Evolutionary conservation across 768 basidiomycete species (phyloP), one percentile per base, ranked within the genome.

Genomic region (Epithele typhae): DNA sequence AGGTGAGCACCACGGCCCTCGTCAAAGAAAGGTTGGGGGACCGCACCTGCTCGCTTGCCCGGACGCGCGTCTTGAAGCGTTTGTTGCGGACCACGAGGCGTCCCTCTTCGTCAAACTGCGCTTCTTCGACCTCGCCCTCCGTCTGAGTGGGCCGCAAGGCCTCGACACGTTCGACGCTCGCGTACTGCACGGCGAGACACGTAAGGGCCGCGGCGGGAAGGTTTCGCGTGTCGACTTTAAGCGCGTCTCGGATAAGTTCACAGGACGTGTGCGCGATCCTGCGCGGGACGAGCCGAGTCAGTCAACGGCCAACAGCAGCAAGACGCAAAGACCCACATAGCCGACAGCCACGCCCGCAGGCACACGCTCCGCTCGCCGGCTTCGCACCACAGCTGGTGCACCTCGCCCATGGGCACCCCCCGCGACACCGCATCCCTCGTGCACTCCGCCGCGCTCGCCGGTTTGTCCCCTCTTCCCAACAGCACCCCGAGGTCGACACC

Each of bases 51-150:
- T 56, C 43, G 42, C 68, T 65, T 37, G 48, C 37, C 17, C 72
- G 63, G 2, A 75, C 60, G 30, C 71, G 58, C 2, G 63, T 73
- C 41, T 71, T 75, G 59, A 65, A 77, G 2, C 72, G 64, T 3
- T 67, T 49, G 51, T 75, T 75, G 12, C 53, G 49, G 2, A 77
- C 37, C 10, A 57, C 46, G 15, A 69, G 34, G 3, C 53, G 55
- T 1, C 68, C 70, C 9, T 67, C 59, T 15, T 55, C 48, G 25
- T 51, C 56, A 5, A 59, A 10, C 14, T 47, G 49, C 9, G 61
- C 60, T 1, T 43, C 38, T 2, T 48, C 56, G 47, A 75, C 70
- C 33, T 75, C 72, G 40, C 61, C 68, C 0, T 49, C 50, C 3
- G 51, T 54, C 32, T 65, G 66, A 36, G 54, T 62, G 0, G 75